Evolutionary conservation across 75 land plant genomes (phyloP), one percentile per base, ranked within the genome.

Genomic region (Adiantum capillusveneris): DNA sequence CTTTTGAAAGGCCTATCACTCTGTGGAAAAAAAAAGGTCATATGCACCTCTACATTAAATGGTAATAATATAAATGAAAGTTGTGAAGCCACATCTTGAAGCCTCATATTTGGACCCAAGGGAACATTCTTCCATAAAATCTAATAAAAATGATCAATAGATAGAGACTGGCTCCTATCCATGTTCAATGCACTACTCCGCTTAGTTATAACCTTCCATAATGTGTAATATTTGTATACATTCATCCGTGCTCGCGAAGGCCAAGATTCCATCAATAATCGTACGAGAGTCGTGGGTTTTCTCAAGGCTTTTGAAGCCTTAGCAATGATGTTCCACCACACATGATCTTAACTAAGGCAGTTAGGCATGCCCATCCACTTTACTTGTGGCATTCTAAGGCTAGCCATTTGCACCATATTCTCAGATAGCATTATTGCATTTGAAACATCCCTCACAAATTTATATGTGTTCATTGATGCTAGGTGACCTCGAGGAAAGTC

Each of bases 131-230:
- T 92, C 29, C 75, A 57, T 0, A 93, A 59, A 31, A 93, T 79
- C 65, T 93, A 96, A 54, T 83, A 93, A 62, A 93, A 93, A 2
- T 82, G 82, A 0, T 83, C 81, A 48, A 64, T 72, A n/a, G 51
- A 63, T 71, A 93, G 85, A 36, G 63, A 62, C 57, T 81, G 75
- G 27, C 69, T 57, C 11, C 83, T 79, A 66, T 93, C 98, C 90
- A 93, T 89, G 37, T 85, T 85, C 56, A 89, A 87, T 7, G 98
- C 98, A 46, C 95, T 88, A 44, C 98, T 80, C 28, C 98, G 55
- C 77, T 76, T 93, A 71, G 87, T 75, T 0, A 86, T 84, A 13
- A 93, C 74, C 56, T 93, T 78, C 48, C 79, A 58, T 0, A 77
- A 50, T 6, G 75, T 68, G 16, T 74, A 60, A 0, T 43, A 69